Conservation (phyloP, 2,329 filamentous ascomycete genomes). For the Colletotrichum magnum region DNA sequence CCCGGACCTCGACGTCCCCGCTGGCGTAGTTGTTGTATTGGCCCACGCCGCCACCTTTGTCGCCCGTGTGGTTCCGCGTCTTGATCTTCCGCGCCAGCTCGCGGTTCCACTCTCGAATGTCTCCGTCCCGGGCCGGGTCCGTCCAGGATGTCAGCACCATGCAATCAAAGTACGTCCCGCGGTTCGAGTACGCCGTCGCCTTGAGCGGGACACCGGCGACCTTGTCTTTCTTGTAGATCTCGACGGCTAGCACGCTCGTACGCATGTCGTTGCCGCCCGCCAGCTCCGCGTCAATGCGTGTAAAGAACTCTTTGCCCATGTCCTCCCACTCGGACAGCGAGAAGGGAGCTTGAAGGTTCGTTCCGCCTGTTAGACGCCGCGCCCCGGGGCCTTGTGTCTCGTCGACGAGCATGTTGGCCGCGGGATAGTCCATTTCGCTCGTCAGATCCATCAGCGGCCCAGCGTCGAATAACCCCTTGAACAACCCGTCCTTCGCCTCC, state of each 20-base stretch:
- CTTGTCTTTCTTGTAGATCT: slow-evolving; percentile 58
- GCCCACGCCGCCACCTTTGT: slow-evolving; percentile 45
- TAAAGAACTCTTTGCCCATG: slow-evolving; percentile 49
- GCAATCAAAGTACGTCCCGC: slow-evolving; percentile 60
- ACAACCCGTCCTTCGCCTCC: slow-evolving; percentile 51
- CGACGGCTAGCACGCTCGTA: slow-evolving; percentile 53
- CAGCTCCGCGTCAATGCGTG: slow-evolving; percentile 42
- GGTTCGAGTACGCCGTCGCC: slow-evolving; percentile 61
- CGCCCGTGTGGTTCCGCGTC: slow-evolving; percentile 43
- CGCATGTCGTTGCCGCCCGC: slow-evolving; percentile 44
- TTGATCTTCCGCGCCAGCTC: slow-evolving; percentile 47
- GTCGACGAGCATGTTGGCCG: slow-evolving; percentile 56
- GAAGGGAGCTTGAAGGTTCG: slow-evolving; percentile 60
- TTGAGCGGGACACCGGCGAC: slow-evolving; percentile 51
- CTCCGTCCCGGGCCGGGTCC: slow-evolving; percentile 52
- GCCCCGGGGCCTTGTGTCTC: slow-evolving; percentile 53
- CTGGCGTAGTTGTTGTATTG: slow-evolving; percentile 50
- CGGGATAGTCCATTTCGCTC: slow-evolving; percentile 56
- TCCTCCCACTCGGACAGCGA: slow-evolving; percentile 49
- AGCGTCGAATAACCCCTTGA: slow-evolving; percentile 53
- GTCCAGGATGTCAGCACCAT: slow-evolving; percentile 58
- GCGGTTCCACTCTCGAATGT: slow-evolving; percentile 56
- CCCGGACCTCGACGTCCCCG: slow-evolving; percentile 44
- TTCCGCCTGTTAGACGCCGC: slow-evolving; percentile 57
- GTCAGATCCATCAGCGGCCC: slow-evolving; percentile 53